phyloP scores from a whole-genome alignment of 768 basidiomycete genomes.

The Leccinum sublutescens region DNA sequence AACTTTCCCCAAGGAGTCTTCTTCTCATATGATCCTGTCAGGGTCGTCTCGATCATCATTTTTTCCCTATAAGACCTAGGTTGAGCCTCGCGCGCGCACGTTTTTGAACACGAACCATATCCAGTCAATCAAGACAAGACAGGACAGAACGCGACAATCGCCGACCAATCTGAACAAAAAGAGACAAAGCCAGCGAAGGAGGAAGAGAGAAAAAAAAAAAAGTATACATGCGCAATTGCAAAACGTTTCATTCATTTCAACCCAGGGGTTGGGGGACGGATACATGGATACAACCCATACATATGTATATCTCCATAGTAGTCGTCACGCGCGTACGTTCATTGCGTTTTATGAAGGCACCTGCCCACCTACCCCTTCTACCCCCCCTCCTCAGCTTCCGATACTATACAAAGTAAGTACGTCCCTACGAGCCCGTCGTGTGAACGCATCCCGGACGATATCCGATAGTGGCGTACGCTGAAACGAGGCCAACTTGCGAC shows the following conservation, averaged over 20 bases:
- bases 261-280: not conserved
- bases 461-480: slow-evolving; percentile 16
- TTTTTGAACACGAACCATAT: not conserved
- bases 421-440: slow-evolving; percentile 19
- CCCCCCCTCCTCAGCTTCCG: not conserved
- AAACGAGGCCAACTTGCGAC: slow-evolving; percentile 5
- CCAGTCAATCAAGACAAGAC: not conserved
- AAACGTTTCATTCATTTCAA: not conserved
- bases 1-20: not conserved
- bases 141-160: not conserved
- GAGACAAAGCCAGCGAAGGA: not conserved
- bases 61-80: not conserved
- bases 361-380: not conserved
- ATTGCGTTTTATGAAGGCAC: slow-evolving; percentile 19
- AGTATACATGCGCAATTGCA: not conserved
- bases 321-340: slow-evolving; percentile 3
- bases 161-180: slow-evolving; percentile 17
- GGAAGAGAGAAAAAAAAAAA: not conserved
- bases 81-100: not conserved
- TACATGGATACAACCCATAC: not conserved
- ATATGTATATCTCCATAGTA: not conserved
- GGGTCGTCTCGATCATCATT: slow-evolving; percentile 7
- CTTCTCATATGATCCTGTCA: slow-evolving; percentile 4
- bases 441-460: slow-evolving; percentile 15
- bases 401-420: not conserved